Evolutionary conservation across 2,329 filamentous ascomycete genomes (phyloP), one percentile per base, ranked within the genome.

Genomic region (Leptoxyphium fumago): DNA sequence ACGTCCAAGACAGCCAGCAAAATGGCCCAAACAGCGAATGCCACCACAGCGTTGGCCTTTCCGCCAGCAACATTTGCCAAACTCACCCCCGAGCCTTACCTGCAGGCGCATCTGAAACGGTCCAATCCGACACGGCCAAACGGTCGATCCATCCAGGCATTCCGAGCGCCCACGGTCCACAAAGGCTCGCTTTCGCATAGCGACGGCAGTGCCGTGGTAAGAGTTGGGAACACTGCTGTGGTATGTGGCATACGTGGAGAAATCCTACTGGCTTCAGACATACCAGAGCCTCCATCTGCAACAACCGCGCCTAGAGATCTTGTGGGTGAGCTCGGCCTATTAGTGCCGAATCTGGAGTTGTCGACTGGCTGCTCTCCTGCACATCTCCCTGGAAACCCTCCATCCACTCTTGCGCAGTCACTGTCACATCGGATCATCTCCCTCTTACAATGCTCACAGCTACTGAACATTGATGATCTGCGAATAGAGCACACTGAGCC

Each of bases 341-440:
- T 98, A 2, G 88, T 98, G 2, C 89, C 91, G 2, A 98, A 98
- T 59, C 77, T 98, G 44, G 91, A 95, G 59, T 69, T 98, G 29
- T 82, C 82, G 29, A 98, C 91, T 1, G 91, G 91, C 30, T 93
- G 84, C 58, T 84, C 87, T 6, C 88, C 89, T 2, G 75, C 82
- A 17, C 86, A 89, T 54, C 71, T 94, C 14, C 87, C 91, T 0
- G 87, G 88, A 39, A 82, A 81, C 9, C 81, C 91, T 17, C 91
- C 86, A 1, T 80, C 77, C 5, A 74, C 79, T 0, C 71, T 87
- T 29, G 88, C 87, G 2, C 91, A 98, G 66, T 83, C 82, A 3
- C 70, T 98, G 28, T 86, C 84, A 52, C 86, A 88, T 47, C 73
- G 86, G 44, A 68, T 95, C 34, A 80, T 83, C 54, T 79, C 80